These are phyloP conservation scores for Clarireedia monteithiana DNA, from an alignment of 2,329 filamentous ascomycete species.

Conservation along the genomic window DNA sequence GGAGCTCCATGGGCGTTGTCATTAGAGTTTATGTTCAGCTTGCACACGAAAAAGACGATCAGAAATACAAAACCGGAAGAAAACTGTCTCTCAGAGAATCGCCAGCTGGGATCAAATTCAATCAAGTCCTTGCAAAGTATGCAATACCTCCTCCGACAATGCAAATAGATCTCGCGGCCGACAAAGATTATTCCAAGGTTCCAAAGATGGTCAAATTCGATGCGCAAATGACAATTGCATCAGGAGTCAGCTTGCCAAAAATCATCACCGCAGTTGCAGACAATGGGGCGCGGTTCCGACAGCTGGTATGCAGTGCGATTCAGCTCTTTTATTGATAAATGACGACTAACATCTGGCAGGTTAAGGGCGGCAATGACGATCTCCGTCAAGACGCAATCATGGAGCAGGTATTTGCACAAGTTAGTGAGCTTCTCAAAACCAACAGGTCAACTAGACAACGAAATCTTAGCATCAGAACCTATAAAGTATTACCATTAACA, in stretches of 20 bases:
- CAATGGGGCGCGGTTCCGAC: slow-evolving; percentile 75
- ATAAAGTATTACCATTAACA: slow-evolving; percentile 90
- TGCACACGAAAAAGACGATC: slow-evolving; percentile 56
- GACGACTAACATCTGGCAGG: slow-evolving; percentile 34
- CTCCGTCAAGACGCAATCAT: slow-evolving; percentile 96
- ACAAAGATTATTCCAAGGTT: slow-evolving; percentile 67
- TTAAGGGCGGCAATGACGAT: slow-evolving; percentile 94
- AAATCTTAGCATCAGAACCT: slow-evolving; percentile 84
- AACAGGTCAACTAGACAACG: slow-evolving; percentile 84
- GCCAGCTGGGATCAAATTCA: slow-evolving; percentile 52
- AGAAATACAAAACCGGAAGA: slow-evolving; percentile 58
- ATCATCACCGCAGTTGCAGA: slow-evolving; percentile 76
- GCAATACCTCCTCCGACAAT: slow-evolving; percentile 84
- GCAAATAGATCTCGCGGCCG: slow-evolving; percentile 66
- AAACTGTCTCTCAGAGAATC: slow-evolving; percentile 59
- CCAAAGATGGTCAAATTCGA: slow-evolving; percentile 69
- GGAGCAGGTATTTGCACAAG: slow-evolving; percentile 98
- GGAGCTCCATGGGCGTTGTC: slow-evolving; percentile 65
- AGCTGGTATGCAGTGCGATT: slow-evolving; percentile 48
- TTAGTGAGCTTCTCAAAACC: slow-evolving; percentile 79
- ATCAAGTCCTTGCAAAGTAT: slow-evolving; percentile 54
- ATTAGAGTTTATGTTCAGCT: slow-evolving; percentile 60
- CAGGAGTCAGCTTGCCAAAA: slow-evolving; percentile 87
- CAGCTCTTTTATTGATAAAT: not conserved
- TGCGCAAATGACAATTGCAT: slow-evolving; percentile 73